A percentile compares a stretch with the other conserved stretches of the same genome.
Conservation (phyloP, 2,329 filamentous ascomycete genomes). For the Rugonectria rugulosa region DNA sequence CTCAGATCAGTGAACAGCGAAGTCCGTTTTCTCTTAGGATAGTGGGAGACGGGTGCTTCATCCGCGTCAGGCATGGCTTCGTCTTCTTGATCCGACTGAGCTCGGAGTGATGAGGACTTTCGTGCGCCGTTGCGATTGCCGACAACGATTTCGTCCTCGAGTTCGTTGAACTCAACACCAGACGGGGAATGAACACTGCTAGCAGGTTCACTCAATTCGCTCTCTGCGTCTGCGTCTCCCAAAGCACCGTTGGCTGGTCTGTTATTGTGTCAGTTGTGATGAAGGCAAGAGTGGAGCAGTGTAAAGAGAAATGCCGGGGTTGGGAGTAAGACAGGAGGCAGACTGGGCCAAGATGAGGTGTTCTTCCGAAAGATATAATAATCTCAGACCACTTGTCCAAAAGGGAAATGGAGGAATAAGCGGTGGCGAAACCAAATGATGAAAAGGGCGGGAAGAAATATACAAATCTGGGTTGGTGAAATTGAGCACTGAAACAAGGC, state of each 20-base stretch:
- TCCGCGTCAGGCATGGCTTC: constrained; percentile 53
- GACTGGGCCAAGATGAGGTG: neutral
- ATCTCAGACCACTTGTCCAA: constrained; percentile 12
- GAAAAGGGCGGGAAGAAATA: neutral
- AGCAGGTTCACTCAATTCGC: constrained; percentile 53
- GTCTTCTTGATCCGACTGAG: constrained; percentile 50
- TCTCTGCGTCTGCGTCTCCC: constrained; percentile 50
- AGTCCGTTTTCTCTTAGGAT: constrained; percentile 64
- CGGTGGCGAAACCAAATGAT: neutral
- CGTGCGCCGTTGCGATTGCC: constrained; percentile 50
- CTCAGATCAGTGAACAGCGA: constrained; percentile 58
- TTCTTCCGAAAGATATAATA: constrained; percentile 6
- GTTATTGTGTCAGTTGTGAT: constrained; percentile 34
- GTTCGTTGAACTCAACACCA: constrained; percentile 46
- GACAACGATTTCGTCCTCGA: constrained; percentile 63
- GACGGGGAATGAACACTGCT: constrained; percentile 48
- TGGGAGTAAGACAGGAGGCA: neutral
- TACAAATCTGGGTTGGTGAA: constrained; percentile 6
- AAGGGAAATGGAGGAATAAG: neutral
- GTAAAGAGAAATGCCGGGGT: neutral
- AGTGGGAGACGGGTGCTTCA: constrained; percentile 49
- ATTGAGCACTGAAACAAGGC: constrained; percentile 16
- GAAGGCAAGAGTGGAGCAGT: constrained; percentile 3
- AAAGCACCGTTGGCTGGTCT: constrained; percentile 44
- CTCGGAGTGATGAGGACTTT: constrained; percentile 46